Conservation (phyloP, 495 filamentous ascomycete species). For the Podospora pseudoanserina region DNA sequence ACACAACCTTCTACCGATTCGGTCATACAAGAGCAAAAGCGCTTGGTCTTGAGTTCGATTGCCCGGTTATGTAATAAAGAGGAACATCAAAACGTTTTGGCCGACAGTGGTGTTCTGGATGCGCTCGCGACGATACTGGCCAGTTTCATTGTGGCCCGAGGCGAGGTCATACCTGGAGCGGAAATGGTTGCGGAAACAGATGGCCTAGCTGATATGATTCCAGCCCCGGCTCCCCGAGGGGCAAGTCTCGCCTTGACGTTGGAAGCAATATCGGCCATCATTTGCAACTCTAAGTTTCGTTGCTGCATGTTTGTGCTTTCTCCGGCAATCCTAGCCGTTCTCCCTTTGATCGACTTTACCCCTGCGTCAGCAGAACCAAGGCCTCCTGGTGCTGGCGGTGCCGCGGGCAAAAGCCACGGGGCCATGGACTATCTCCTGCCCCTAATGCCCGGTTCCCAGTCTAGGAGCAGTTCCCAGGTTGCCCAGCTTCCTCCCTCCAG, state of each 20-base stretch:
- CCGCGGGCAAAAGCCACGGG: constrained; percentile 34
- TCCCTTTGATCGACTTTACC: constrained; percentile 47
- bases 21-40: constrained; percentile 60
- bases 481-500: constrained; percentile 59
- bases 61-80: constrained; percentile 49
- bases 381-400: constrained; percentile 34
- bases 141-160: constrained; percentile 64
- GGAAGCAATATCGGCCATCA: constrained; percentile 76
- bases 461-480: constrained; percentile 16
- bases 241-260: constrained; percentile 66
- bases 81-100: constrained; percentile 65
- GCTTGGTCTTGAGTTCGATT: constrained; percentile 63
- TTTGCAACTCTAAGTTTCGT: constrained; percentile 73
- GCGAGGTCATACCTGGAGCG: constrained; percentile 60
- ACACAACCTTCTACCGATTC: constrained; percentile 50
- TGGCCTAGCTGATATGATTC: constrained; percentile 44
- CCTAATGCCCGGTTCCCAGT: constrained; percentile 31
- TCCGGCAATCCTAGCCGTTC: constrained; percentile 67
- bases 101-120: constrained; percentile 72
- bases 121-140: constrained; percentile 73
- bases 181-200: constrained; percentile 43
- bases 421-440: constrained; percentile 62
- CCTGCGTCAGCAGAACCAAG: constrained; percentile 24
- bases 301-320: constrained; percentile 75
- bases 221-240: constrained; percentile 54